Base-by-base conservation (phyloP, 225 moss, liverwort and hornwort genomes). In the Marchantia polymorpha region DNA sequence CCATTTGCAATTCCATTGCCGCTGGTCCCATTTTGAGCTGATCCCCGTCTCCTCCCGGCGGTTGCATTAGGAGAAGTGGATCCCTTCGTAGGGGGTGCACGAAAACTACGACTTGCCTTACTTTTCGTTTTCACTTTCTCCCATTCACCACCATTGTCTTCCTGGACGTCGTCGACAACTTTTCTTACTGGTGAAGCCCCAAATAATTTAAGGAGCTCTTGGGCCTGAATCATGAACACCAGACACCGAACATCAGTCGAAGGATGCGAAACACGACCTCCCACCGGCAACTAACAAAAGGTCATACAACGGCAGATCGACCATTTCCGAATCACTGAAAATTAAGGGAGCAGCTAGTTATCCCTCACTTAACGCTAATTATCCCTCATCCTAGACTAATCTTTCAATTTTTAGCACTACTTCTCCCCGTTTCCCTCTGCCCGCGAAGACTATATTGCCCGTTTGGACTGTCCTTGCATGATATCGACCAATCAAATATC, bases 81-180 rank as follows among this genome's bases (percentile, higher is more conserved):
- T 80, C 92, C 88, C 82, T 96, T 96, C 0, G 91, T 27, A 22
- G 84, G 30, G 10, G 90, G 81, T 46, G 90, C 83, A 74, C 93
- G 95, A 65, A 89, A 84, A 63, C 71, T 84, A 59, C 95, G 93
- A 74, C 82, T 90, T 50, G 86, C 84, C 86, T 95, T 99, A 86
- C 90, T 93, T 87, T 97, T 97, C 23, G 89, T 88, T 80, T 93
- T 95, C 78, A 95, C 99, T 77, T 87, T 92, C 82, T 99, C 95
- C 99, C 95, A 99, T 85, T 95, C 93, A 79, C 95, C 94, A 78
- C 89, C 94, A 16, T 81, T 80, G 81, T 94, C 96, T 60, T 91
- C 92, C 46, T 73, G 72, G 17, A 29, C 11, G 23, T 70, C 65
- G 82, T 91, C 94, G 65, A 90, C 90, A 76, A 82, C 19, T 61